Percentiles rank a stretch among this genome's conserved stretches.
Evolutionary conservation across 2,329 filamentous ascomycete genomes (phyloP).

Genomic region (Colletotrichum agaves): DNA sequence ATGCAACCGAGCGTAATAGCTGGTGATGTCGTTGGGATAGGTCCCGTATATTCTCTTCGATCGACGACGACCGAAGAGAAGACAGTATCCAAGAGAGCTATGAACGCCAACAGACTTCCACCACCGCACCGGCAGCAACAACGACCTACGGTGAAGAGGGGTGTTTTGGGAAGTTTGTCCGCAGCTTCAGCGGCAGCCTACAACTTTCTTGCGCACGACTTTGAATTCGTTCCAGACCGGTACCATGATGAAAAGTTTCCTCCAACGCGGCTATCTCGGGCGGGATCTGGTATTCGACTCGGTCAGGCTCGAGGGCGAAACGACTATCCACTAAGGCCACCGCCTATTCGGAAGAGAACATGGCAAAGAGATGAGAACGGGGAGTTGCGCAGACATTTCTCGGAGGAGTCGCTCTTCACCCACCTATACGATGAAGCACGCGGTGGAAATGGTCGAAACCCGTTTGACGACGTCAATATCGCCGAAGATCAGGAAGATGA

Average conservation of each 20-base stretch:
- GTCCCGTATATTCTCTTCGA: background rate
- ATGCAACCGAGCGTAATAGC: slow-evolving; percentile 3
- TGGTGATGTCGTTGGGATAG: background rate
- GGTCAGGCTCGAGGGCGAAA: slow-evolving; percentile 23
- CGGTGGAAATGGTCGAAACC: slow-evolving; percentile 10
- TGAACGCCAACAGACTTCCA: slow-evolving; percentile 19
- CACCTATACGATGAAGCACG: slow-evolving; percentile 16
- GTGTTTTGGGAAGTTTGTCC: slow-evolving; percentile 14
- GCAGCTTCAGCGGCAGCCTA: slow-evolving; percentile 25
- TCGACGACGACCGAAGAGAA: slow-evolving; percentile 9
- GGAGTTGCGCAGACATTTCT: slow-evolving; percentile 5
- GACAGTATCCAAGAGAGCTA: background rate
- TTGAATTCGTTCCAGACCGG: slow-evolving; percentile 30
- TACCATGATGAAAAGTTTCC: slow-evolving; percentile 22
- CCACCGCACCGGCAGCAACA: slow-evolving; percentile 17
- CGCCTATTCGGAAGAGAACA: slow-evolving; percentile 27
- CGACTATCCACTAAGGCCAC: slow-evolving; percentile 17
- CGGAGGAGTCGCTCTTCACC: slow-evolving; percentile 1
- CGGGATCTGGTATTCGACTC: slow-evolving; percentile 24
- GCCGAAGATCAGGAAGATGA: background rate
- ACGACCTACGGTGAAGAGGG: slow-evolving; percentile 16
- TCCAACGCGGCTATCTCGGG: slow-evolving; percentile 30
- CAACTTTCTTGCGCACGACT: slow-evolving; percentile 31
- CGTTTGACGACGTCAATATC: slow-evolving; percentile 19
- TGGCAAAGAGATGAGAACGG: slow-evolving; percentile 16